Evolutionary conservation across 2,329 filamentous ascomycete species (phyloP), one percentile per base, ranked within the genome.

Genomic region (Stachybotrys chartarum): DNA sequence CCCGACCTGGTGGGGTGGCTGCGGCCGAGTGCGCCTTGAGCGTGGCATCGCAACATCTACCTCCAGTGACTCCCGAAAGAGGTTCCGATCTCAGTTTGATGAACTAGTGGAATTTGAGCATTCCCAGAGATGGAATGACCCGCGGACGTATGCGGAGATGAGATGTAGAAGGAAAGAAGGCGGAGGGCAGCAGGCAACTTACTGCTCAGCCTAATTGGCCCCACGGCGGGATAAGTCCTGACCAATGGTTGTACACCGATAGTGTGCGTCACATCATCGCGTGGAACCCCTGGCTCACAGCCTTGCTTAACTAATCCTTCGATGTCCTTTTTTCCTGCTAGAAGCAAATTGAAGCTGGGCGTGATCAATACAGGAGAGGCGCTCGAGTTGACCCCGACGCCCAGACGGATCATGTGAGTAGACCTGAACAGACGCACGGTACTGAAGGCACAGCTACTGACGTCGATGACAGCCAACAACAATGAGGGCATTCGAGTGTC

Each of bases 221-320:
- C 56, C 63, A 60, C 63, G 35, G 8, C 35, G 35, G 14, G 35
- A 42, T 52, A 54, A 51, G 14, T 5, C n/a, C 42, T 8, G 45
- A 1, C 61, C 57, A 64, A 64, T 62, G 14, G 30, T 30, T 12
- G 5, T 8, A 24, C 42, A 18, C 17, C 11, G 52, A 58, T 54
- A 53, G 30, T 14, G n/a, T 56, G 35, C 8, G 14, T 10, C 14
- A 14, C 10, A 10, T 42, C 35, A 14, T 10, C 14, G 35, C 35
- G 8, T 50, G 57, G 54, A 58, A 55, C 47, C 32, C 55, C 12
- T 6, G 3, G 17, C 45, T 31, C 17, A 30, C 47, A 67, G 67
- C 63, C 66, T 66, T 63, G 68, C 68, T 70, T 70, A 70, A 58
- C 53, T 70, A 68, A 70, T 8, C 5, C 14, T 12, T 46, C 56